Base-by-base conservation (phyloP, 768 basidiomycete species). In the Suillus subalutaceus region DNA sequence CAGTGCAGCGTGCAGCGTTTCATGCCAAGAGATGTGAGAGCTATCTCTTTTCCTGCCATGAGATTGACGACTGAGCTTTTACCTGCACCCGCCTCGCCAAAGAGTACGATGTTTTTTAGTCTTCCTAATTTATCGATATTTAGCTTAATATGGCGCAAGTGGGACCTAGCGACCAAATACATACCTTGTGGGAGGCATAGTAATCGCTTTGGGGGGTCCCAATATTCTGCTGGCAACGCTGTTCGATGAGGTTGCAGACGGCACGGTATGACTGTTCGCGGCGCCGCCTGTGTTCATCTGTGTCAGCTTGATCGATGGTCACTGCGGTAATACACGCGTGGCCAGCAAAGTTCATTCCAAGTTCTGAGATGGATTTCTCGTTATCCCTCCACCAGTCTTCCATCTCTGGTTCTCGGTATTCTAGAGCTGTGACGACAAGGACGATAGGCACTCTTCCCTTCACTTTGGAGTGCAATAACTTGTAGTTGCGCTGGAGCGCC, bases 11-110 rank as follows among this genome's bases (percentile, higher is more conserved):
- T 81, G 62, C 77, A 80, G 32, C 76, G 75, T 8, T 66, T 65
- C n/a, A 74, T 77, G 8, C 71, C 66, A 30, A 72, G 75, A 20
- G 79, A 80, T 2, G 71, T 72, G 6, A 2, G 50, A 1, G 82
- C 81, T 18, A 65, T 62, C 4, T 75, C 65, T 1, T 44, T 35
- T 32, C 75, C 75, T 20, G 70, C 57, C 44, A 84, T 68, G 73
- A 83, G 77, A 67, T 83, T 84, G 67, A 83, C 69, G 18, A 84
- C 66, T 0, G 80, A 81, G 64, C 81, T 83, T 66, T 84, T 84
- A 1, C 79, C 78, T 9, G 69, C 69, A 5, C 76, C 75, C 55
- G 70, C 67, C 67, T 77, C 76, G 26, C 75, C 76, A 15, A 76
- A 76, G 59, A 76, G 67, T 9, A 76, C 72, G 0, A 76, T 58